Evolutionary conservation across 345 rosid species (phyloP).

Genomic region (Eutrema japonicum): DNA sequence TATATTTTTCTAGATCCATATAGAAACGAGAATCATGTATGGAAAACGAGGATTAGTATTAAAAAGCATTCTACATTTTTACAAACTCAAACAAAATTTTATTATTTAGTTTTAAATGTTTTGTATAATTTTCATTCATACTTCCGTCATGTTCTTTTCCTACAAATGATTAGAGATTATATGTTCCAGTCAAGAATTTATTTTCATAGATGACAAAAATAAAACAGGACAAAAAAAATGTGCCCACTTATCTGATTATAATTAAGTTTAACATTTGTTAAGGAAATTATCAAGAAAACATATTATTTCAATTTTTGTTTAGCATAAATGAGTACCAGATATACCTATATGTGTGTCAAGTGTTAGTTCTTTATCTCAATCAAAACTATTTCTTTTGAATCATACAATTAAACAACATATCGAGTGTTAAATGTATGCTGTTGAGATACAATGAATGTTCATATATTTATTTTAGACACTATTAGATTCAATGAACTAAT

Average conservation of each 20-base stretch:
- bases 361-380: slow-evolving; percentile 31
- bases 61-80: background rate
- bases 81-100: background rate
- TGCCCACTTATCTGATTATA: slow-evolving; percentile 3
- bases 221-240: background rate
- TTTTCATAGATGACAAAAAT: slow-evolving; percentile 22
- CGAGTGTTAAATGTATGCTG: background rate
- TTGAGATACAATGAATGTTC: slow-evolving; percentile 19
- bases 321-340: slow-evolving; percentile 4
- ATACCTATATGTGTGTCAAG: background rate
- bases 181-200: slow-evolving; percentile 13
- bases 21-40: too few relatives aligned
- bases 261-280: slow-evolving; percentile 5
- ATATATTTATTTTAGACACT: background rate
- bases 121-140: slow-evolving; percentile 2
- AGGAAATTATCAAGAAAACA: background rate
- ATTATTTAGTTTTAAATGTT: background rate
- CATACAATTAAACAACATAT: background rate
- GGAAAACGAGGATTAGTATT: too few relatives aligned
- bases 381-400: slow-evolving; percentile 20
- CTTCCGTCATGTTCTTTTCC: slow-evolving; percentile 4
- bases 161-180: slow-evolving; percentile 21
- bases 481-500: slow-evolving; percentile 24
- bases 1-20: too few relatives aligned
- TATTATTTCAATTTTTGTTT: background rate